Percentiles rank a stretch among this genome's conserved stretches.
phyloP scores from a whole-genome alignment of 441 rosid genomes.

The Jatropha multifida region DNA sequence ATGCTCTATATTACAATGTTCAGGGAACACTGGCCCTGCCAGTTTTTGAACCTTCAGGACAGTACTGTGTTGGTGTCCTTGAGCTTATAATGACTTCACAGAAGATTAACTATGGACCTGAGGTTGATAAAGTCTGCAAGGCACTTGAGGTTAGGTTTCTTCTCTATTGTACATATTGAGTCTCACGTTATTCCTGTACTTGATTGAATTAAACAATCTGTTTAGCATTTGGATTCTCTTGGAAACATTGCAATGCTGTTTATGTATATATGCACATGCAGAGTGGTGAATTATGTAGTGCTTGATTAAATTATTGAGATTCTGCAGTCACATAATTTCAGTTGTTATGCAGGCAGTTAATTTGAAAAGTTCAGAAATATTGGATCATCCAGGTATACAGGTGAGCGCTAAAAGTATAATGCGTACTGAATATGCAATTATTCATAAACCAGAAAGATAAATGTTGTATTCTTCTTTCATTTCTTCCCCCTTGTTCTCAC shows the following conservation, averaged over 20 bases:
- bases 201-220: not conserved
- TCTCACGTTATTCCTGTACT: not conserved
- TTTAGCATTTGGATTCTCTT: not conserved
- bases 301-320: constrained; percentile 15
- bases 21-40: constrained; percentile 92
- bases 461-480: constrained; percentile 38
- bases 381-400: constrained; percentile 69
- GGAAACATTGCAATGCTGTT: not conserved
- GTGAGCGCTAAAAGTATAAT: constrained; percentile 37
- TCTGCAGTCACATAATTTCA: constrained; percentile 37
- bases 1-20: constrained; percentile 71
- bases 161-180: constrained; percentile 20
- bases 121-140: constrained; percentile 96
- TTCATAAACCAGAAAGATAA: constrained; percentile 31
- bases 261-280: not conserved
- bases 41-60: constrained; percentile 75
- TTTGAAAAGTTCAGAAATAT: constrained; percentile 78
- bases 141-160: constrained; percentile 84
- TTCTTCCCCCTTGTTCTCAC: constrained; percentile 42
- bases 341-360: constrained; percentile 79
- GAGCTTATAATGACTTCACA: constrained; percentile 92
- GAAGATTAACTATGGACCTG: constrained; percentile 84
- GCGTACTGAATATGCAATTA: constrained; percentile 11
- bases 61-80: constrained; percentile 80
- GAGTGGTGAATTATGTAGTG: not conserved